These are phyloP conservation scores for Geoglossum cookeanum DNA, from an alignment of 2,329 filamentous ascomycete genomes.

Conservation along the genomic window DNA sequence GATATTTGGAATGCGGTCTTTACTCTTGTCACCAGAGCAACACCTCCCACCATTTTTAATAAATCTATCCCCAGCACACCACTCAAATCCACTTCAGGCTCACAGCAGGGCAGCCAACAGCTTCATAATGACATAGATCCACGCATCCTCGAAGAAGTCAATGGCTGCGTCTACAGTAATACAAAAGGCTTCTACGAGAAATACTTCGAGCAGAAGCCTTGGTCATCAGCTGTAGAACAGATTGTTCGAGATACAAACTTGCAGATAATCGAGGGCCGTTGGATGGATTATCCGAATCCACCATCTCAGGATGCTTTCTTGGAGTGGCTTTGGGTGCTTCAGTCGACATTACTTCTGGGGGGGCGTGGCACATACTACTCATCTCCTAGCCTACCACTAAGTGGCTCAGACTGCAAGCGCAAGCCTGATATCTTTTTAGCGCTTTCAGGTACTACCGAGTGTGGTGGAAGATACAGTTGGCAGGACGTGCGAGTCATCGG, in stretches of 20 bases:
- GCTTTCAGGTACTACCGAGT: background rate
- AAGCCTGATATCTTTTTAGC: background rate
- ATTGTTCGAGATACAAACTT: background rate
- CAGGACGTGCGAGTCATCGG: conserved; percentile 4
- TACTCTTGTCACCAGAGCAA: background rate
- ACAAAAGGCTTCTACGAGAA: too few relatives aligned
- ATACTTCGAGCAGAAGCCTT: too few relatives aligned
- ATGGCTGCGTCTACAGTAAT: too few relatives aligned
- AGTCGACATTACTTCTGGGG: too few relatives aligned
- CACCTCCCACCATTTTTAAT: background rate
- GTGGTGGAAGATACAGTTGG: background rate
- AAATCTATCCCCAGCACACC: background rate
- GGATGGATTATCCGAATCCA: background rate
- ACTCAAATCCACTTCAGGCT: background rate
- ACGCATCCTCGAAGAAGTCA: too few relatives aligned
- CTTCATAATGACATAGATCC: background rate
- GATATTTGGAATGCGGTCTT: background rate
- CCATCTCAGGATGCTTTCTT: too few relatives aligned
- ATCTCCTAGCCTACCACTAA: too few relatives aligned
- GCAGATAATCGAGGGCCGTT: background rate
- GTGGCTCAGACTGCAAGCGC: too few relatives aligned
- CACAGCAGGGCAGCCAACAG: background rate
- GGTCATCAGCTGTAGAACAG: too few relatives aligned
- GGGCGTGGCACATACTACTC: too few relatives aligned
- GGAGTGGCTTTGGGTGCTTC: too few relatives aligned